A percentile compares a stretch with the other conserved stretches of the same genome.
Conservation (phyloP, 805 yeast genomes). For the Osmozyma mogii region DNA sequence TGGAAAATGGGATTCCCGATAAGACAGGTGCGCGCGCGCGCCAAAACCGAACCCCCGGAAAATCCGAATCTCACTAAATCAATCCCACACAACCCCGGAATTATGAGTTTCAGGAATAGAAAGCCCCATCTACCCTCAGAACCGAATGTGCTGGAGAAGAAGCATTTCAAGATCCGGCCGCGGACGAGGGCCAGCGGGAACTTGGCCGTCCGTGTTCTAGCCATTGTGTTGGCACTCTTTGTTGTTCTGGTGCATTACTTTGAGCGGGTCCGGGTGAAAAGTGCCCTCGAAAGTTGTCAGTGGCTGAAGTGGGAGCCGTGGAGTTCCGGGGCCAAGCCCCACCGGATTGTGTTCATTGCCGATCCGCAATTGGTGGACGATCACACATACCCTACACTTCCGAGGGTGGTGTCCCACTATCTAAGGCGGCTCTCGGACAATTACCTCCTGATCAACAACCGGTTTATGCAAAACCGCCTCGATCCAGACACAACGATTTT, state of each 20-base stretch:
- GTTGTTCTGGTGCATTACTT: conserved; percentile 19
- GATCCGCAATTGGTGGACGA: conserved; percentile 94
- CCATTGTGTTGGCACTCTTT: conserved; percentile 17
- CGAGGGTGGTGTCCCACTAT: conserved; percentile 41
- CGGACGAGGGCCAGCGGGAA: not conserved
- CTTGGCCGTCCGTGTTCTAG: conserved; percentile 2
- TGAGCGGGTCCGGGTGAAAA: conserved; percentile 24
- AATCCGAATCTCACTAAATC: too few relatives aligned
- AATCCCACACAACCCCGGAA: not conserved
- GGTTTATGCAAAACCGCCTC: conserved; percentile 45
- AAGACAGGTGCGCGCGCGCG: too few relatives aligned
- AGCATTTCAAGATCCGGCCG: not conserved
- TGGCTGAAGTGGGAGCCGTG: conserved; percentile 1
- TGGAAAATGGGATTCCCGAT: too few relatives aligned
- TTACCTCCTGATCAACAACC: conserved; percentile 71
- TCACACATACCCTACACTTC: conserved; percentile 75
- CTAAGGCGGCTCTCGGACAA: conserved; percentile 64
- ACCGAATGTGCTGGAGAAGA: not conserved
- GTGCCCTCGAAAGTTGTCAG: conserved; percentile 4
- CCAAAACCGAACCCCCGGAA: too few relatives aligned
- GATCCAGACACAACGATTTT: conserved; percentile 73
- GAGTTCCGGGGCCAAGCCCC: conserved; percentile 22
- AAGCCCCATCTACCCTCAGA: conserved; percentile 1
- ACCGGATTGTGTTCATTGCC: conserved; percentile 57
- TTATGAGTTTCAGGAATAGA: conserved; percentile 17